These are phyloP conservation scores for Trichoderma koningii DNA, from an alignment of 2,329 filamentous ascomycete genomes.

Conservation along the genomic window DNA sequence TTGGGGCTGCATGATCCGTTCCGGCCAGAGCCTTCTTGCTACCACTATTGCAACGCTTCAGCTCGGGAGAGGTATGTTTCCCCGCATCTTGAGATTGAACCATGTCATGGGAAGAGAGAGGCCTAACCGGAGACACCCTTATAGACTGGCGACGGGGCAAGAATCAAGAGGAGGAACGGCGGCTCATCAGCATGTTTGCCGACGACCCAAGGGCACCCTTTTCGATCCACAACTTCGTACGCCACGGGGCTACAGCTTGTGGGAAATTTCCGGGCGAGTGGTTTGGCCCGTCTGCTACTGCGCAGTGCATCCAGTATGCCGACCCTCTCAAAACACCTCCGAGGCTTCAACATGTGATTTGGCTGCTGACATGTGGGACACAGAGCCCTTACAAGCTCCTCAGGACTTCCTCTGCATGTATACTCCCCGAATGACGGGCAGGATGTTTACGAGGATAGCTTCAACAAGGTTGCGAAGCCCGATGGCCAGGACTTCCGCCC, in stretches of 20 bases:
- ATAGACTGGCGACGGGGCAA: slow-evolving; percentile 73
- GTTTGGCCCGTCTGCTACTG: slow-evolving; percentile 98
- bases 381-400: slow-evolving; percentile 73
- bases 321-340: neutral
- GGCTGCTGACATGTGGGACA: slow-evolving; percentile 41
- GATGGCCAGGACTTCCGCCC: slow-evolving; percentile 70
- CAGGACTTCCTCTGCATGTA: slow-evolving; percentile 68
- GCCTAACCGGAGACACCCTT: neutral
- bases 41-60: slow-evolving; percentile 75
- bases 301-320: slow-evolving; percentile 85
- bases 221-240: slow-evolving; percentile 92
- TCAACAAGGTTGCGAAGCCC: slow-evolving; percentile 74
- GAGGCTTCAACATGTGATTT: neutral
- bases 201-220: slow-evolving; percentile 85
- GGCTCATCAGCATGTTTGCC: slow-evolving; percentile 78
- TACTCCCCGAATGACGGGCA: slow-evolving; percentile 89
- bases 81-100: neutral
- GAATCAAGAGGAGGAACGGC: slow-evolving; percentile 61
- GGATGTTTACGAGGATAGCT: slow-evolving; percentile 89
- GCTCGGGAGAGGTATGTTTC: slow-evolving; percentile 71
- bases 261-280: slow-evolving; percentile 96
- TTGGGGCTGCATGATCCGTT: slow-evolving; percentile 99
- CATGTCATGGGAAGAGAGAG: neutral
- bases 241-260: slow-evolving; percentile 81
- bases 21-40: slow-evolving; percentile 88